These are phyloP conservation scores for Epichloe baconii DNA, from an alignment of 2,329 filamentous ascomycete genomes.

Conservation along the genomic window DNA sequence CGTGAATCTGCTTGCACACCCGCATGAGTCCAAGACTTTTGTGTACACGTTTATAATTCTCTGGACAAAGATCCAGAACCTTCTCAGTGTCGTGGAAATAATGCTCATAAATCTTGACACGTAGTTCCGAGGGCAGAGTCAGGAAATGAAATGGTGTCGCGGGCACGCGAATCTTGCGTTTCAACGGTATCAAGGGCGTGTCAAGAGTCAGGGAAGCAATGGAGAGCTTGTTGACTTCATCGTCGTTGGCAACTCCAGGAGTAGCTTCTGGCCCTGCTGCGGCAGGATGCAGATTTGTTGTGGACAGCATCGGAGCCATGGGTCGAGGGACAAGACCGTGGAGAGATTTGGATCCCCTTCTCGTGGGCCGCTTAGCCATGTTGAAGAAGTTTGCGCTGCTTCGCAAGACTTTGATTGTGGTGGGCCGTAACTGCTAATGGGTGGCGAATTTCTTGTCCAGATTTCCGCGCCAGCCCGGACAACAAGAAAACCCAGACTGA, in stretches of 20 bases:
- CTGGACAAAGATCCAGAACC: conserved; percentile 53
- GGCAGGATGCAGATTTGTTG: conserved; percentile 21
- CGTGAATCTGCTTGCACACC: conserved; percentile 46
- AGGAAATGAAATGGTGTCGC: conserved; percentile 49
- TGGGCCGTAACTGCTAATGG: neutral
- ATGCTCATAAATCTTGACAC: conserved; percentile 53
- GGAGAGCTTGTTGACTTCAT: conserved; percentile 26
- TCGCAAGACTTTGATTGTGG: neutral
- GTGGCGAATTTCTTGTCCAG: conserved; percentile 1
- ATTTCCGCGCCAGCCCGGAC: neutral
- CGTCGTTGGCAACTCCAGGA: conserved; percentile 26
- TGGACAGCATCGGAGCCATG: conserved; percentile 14
- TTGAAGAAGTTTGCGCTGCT: conserved; percentile 6
- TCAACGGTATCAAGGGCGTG: conserved; percentile 20
- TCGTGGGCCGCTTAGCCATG: conserved; percentile 14
- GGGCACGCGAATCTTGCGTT: conserved; percentile 19
- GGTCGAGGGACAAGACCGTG: conserved; percentile 19
- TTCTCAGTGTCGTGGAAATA: conserved; percentile 41
- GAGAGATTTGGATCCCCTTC: conserved; percentile 3
- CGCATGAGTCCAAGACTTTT: conserved; percentile 47
- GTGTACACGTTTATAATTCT: conserved; percentile 50
- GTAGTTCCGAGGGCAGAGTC: conserved; percentile 54
- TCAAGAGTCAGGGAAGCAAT: conserved; percentile 32
- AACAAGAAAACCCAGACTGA: neutral
- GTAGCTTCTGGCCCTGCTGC: conserved; percentile 17